phyloP scores from a whole-genome alignment of 1,284 basidiomycete genomes.

The Xerocomus nothofagi region DNA sequence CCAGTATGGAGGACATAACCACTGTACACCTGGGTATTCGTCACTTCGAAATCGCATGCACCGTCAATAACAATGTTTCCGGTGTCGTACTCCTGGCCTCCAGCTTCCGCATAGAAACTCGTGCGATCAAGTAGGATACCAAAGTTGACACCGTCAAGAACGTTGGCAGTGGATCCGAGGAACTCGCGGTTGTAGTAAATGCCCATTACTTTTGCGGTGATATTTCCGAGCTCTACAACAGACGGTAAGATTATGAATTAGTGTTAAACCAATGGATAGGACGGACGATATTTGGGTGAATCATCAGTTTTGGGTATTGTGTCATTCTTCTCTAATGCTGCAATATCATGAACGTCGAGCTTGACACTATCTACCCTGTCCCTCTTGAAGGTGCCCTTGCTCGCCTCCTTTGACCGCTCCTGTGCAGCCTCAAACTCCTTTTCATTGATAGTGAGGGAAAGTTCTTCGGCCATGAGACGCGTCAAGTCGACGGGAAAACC shows the following conservation, averaged over 20 bases:
- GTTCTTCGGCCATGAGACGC: slow-evolving; percentile 95
- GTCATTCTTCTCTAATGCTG: slow-evolving; percentile 78
- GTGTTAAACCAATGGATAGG: not conserved
- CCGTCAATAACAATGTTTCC: slow-evolving; percentile 94
- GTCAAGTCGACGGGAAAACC: slow-evolving; percentile 98
- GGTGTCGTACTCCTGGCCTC: slow-evolving; percentile 97
- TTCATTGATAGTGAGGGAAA: slow-evolving; percentile 84
- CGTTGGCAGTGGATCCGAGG: slow-evolving; percentile 60
- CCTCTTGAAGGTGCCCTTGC: slow-evolving; percentile 78
- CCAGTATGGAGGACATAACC: slow-evolving; percentile 93
- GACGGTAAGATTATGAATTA: slow-evolving; percentile 1
- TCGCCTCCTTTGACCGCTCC: slow-evolving; percentile 86
- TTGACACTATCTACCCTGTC: slow-evolving; percentile 74
- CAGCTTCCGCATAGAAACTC: slow-evolving; percentile 98
- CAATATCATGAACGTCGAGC: slow-evolving; percentile 96
- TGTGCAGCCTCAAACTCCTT: slow-evolving; percentile 90
- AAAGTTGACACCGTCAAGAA: slow-evolving; percentile 68
- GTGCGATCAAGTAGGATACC: slow-evolving; percentile 92
- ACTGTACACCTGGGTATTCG: slow-evolving; percentile 86
- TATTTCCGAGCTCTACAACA: slow-evolving; percentile 68
- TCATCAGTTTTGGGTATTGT: slow-evolving; percentile 94
- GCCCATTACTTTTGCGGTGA: slow-evolving; percentile 77
- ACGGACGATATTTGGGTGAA: slow-evolving; percentile 80
- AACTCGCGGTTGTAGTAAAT: slow-evolving; percentile 88
- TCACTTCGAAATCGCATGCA: slow-evolving; percentile 89